Conservation (phyloP, 257 asterid species). For the Fraxinus excelsior region DNA sequence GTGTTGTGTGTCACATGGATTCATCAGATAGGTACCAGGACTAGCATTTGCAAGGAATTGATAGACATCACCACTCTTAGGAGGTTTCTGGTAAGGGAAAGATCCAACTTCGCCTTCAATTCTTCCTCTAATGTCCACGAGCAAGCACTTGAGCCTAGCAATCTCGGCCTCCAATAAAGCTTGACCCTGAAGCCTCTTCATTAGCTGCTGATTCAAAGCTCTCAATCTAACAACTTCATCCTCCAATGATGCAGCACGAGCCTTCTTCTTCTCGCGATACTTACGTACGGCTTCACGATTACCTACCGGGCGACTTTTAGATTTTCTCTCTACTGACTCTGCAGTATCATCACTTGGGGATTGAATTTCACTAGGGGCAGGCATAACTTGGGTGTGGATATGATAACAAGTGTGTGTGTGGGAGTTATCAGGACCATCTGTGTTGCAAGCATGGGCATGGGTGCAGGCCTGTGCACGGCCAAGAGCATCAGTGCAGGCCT, state of each 20-base stretch:
- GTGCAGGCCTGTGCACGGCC: slow-evolving; percentile 79
- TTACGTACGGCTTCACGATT: slow-evolving; percentile 96
- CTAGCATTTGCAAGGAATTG: slow-evolving; percentile 37
- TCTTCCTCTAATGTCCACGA: slow-evolving; percentile 94
- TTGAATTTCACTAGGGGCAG: slow-evolving; percentile 63
- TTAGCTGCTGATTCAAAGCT: slow-evolving; percentile 79
- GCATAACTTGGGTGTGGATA: slow-evolving; percentile 88
- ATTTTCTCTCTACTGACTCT: slow-evolving; percentile 69
- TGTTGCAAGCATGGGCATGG: slow-evolving; percentile 96
- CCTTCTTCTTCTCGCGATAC: slow-evolving; percentile 95
- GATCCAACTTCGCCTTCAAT: slow-evolving; percentile 97
- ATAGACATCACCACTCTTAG: neutral
- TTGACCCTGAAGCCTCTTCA: slow-evolving; percentile 89
- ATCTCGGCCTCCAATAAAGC: slow-evolving; percentile 88
- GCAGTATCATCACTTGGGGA: slow-evolving; percentile 82
- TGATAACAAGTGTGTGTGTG: slow-evolving; percentile 91
- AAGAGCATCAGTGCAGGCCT: slow-evolving; percentile 49
- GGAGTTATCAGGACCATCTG: slow-evolving; percentile 82
- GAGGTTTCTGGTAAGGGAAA: slow-evolving; percentile 88
- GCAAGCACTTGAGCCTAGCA: slow-evolving; percentile 90
- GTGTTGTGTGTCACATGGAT: slow-evolving; percentile 76
- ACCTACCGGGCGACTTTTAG: slow-evolving; percentile 74
- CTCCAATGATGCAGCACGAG: slow-evolving; percentile 81
- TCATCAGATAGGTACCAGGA: slow-evolving; percentile 62
- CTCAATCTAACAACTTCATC: slow-evolving; percentile 78